Base-by-base conservation (phyloP, 2,329 filamentous ascomycete species). In the Ustulina deusta region DNA sequence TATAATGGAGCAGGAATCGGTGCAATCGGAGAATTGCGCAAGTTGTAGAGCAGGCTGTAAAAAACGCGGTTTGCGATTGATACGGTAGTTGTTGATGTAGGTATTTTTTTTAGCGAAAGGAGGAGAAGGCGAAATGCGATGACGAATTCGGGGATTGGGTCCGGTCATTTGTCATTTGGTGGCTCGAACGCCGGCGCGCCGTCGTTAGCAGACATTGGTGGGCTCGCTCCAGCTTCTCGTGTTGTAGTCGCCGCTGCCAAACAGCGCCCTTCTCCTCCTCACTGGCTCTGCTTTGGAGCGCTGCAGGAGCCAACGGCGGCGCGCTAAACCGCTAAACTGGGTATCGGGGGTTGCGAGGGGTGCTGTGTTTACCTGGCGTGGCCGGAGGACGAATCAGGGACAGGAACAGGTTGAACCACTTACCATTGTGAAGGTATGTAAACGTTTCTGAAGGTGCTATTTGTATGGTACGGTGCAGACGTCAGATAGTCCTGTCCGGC, bases 311-410 rank as follows among this genome's bases (percentile, higher is more conserved):
- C 57, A 38, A 55, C 65, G 32, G 34, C 69, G 68, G 61, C 44
- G 69, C 73, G 67, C 76, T 77, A 77, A 75, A 74, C 72, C 62
- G 63, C 76, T 78, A 78, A 76, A 74, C 73, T 62, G 63, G 73
- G 72, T 72, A 69, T 73, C 67, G 72, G 74, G 71, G 72, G 69
- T 66, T 75, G 66, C 62, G 73, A 75, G 73, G 73, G 74, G 72
- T 52, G 67, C 69, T 72, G 65, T 75, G 70, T 75, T 75, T 73
- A 75, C 65, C 29, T 71, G 55, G 61, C 42, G 58, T 57, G 54
- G 61, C 38, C 54, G 44, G 49, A 32, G 58, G 25, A 61, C 63
- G 69, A 69, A 48, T 62, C 68, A 68, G 48, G 61, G 48, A 61
- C 44, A 46, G 63, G 54, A 48, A 58, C 48, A 44, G 34, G 36